Base-by-base conservation (phyloP, 805 yeast genomes). In the Wickerhamomyces chambardii region DNA sequence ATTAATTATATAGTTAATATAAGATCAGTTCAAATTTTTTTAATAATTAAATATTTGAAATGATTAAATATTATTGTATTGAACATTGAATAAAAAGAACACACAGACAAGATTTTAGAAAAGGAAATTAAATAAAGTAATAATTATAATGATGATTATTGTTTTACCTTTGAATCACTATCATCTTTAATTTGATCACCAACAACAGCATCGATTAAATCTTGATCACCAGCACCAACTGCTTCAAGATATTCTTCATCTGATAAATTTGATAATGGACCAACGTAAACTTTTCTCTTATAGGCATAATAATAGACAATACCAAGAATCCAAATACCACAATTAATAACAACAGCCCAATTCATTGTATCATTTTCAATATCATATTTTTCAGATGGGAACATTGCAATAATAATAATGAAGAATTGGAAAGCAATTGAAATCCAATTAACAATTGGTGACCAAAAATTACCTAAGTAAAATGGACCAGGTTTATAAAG, bases 401-500 rank as follows among this genome's bases (percentile, higher is more conserved):
- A 71, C 80, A 75, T 75, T 24, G 68, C 61, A 53, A 78, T 53
- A 15, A 73, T 57, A 25, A 78, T 71, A 36, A 69, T 66, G 44
- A 66, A 79, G 0, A 47, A 42, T 33, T 72, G 65, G 66, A 74
- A 80, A 4, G 56, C 36, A 11, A 63, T 64, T 1, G 82, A 63
- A 15, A 63, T 48, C 55, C 69, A 51, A 28, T 73, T 70, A 30
- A 74, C 51, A 6, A 57, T 46, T 5, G 67, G 64, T 10, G 75
- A 66, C 48, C 59, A 44, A 17, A 50, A 34, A 10, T 59, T 57
- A 17, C 87, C 87, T 30, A 78, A 51, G 48, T 72, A 68, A 49
- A 79, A 79, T 4, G 75, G 74, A 4, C 87, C 89, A 3, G 84
- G 84, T 12, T 50, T 61, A 43, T 75, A 75, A 33, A 70, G 58